These are phyloP conservation scores for Lachnum nothofagi DNA, from an alignment of 2,329 filamentous ascomycete species.

Conservation along the genomic window DNA sequence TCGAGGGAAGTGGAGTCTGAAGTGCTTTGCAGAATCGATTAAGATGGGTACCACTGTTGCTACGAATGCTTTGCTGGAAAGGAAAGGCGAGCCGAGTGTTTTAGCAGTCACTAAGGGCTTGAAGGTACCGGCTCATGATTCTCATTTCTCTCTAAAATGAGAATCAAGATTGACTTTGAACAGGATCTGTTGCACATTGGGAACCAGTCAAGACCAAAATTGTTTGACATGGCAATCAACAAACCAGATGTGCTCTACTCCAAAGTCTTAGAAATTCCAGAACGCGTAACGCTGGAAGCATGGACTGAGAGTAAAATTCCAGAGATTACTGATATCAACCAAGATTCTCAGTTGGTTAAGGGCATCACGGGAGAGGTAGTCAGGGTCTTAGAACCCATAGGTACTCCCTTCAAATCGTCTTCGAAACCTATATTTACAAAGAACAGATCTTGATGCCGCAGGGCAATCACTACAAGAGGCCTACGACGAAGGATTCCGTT, in stretches of 20 bases:
- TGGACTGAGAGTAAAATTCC: constrained; percentile 49
- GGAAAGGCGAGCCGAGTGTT: constrained; percentile 66
- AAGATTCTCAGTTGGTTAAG: constrained; percentile 43
- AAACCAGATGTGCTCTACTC: constrained; percentile 65
- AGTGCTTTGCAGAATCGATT: constrained; percentile 51
- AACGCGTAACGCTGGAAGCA: constrained; percentile 67
- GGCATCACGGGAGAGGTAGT: constrained; percentile 21
- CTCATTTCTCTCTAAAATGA: no score
- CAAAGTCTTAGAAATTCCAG: constrained; percentile 64
- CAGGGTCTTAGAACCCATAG: constrained; percentile 15
- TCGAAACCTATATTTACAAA: constrained; percentile 42
- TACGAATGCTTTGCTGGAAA: constrained; percentile 68
- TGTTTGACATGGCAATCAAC: constrained; percentile 65
- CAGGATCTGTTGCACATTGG: constrained; percentile 65
- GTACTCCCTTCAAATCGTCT: background rate
- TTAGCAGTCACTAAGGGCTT: constrained; percentile 69
- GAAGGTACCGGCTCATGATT: no score
- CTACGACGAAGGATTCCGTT: constrained; percentile 54
- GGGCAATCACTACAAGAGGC: constrained; percentile 46
- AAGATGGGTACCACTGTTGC: constrained; percentile 73
- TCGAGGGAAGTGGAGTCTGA: background rate
- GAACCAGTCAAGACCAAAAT: constrained; percentile 65
- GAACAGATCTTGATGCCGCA: constrained; percentile 44
- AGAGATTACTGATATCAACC: background rate
- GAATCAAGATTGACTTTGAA: background rate